Evolutionary conservation across 202 grass and related monocot genomes (phyloP).

Genomic region (Carex arenaria): DNA sequence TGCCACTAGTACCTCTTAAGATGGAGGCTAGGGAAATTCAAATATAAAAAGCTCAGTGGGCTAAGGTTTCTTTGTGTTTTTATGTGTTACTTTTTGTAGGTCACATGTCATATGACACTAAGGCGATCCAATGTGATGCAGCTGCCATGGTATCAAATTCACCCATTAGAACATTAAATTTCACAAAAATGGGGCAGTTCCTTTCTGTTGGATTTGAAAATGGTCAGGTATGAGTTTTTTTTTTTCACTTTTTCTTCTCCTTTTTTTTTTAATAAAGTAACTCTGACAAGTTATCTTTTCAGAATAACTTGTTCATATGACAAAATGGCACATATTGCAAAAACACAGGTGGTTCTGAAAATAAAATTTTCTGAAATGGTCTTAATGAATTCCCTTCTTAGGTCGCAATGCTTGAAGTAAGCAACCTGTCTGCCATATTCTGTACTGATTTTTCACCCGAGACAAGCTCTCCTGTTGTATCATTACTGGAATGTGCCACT

Average conservation of each 20-base stretch:
- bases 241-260: slow-evolving; percentile 9
- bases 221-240: slow-evolving; percentile 60
- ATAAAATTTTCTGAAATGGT: slow-evolving; percentile 25
- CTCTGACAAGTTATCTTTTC: background rate
- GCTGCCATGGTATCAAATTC: slow-evolving; percentile 59
- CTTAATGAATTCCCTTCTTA: slow-evolving; percentile 38
- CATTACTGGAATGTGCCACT: slow-evolving; percentile 21
- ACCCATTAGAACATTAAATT: slow-evolving; percentile 45
- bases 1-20: slow-evolving; percentile 17
- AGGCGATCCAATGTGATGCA: slow-evolving; percentile 67
- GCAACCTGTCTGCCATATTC: slow-evolving; percentile 58
- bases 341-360: background rate
- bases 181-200: slow-evolving; percentile 45
- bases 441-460: slow-evolving; percentile 56
- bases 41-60: slow-evolving; percentile 16
- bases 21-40: slow-evolving; percentile 11
- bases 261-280: slow-evolving; percentile 23
- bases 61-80: slow-evolving; percentile 21
- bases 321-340: background rate
- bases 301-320: background rate
- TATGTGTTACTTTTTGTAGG: slow-evolving; percentile 35
- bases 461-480: slow-evolving; percentile 71
- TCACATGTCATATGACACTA: slow-evolving; percentile 59
- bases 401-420: slow-evolving; percentile 73
- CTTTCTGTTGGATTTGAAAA: slow-evolving; percentile 69